Conservation (phyloP, 352 stramenopile species). For the Phytopythium boreale region DNA sequence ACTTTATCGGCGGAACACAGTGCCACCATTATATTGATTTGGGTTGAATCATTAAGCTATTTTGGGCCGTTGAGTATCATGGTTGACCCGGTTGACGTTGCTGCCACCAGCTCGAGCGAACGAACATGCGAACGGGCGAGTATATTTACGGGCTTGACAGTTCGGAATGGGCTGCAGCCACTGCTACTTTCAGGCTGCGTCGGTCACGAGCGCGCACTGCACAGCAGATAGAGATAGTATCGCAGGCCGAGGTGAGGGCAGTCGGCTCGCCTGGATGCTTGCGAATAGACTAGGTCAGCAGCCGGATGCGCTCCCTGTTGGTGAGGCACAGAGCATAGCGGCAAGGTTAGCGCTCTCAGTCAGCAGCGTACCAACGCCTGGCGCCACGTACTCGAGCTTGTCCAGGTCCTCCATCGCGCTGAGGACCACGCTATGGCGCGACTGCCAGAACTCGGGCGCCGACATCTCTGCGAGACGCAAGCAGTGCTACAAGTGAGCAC, state of each 20-base stretch:
- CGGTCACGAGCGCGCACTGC: neutral
- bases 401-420: slow-evolving; percentile 1
- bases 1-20: neutral
- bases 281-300: neutral
- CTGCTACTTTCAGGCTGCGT: too few species aligned
- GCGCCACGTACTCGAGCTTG: slow-evolving; percentile 1
- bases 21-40: neutral
- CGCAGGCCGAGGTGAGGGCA: neutral
- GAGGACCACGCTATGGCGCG: neutral
- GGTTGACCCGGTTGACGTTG: too few species aligned
- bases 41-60: too few species aligned
- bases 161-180: neutral
- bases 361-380: neutral
- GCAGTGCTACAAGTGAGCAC: neutral
- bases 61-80: too few species aligned
- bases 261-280: neutral
- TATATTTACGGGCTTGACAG: neutral
- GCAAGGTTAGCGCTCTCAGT: neutral
- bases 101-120: too few species aligned
- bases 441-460: neutral
- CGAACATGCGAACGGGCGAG: too few species aligned
- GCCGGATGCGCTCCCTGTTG: neutral
- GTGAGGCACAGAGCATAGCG: neutral
- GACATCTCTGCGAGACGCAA: neutral
- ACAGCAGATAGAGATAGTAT: too few species aligned